These are phyloP conservation scores for Zasmidium citrigriseum DNA, from an alignment of 2,329 filamentous ascomycete genomes.

Conservation along the genomic window DNA sequence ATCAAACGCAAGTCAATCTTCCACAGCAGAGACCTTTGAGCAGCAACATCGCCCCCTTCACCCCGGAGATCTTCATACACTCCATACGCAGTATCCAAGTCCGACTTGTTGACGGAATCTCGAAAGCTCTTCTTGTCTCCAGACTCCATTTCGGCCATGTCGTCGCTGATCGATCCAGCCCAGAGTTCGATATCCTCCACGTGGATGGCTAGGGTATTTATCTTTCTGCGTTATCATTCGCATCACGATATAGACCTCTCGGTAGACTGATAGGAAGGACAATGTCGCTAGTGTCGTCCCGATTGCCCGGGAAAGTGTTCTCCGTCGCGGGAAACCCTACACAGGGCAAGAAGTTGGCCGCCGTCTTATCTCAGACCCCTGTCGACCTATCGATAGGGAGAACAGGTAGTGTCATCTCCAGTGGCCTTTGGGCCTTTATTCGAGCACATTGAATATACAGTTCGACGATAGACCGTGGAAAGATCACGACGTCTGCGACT, in stretches of 20 bases:
- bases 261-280: background rate
- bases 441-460: background rate
- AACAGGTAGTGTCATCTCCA: too few relatives aligned
- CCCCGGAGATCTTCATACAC: background rate
- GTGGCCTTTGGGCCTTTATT: too few relatives aligned
- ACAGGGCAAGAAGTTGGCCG: slow-evolving; percentile 1
- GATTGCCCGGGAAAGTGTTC: slow-evolving; percentile 1
- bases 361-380: background rate
- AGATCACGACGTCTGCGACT: background rate
- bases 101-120: background rate
- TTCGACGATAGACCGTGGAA: too few relatives aligned
- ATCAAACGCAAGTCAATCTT: slow-evolving; percentile 21
- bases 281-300: background rate
- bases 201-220: background rate
- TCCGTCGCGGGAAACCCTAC: slow-evolving; percentile 1
- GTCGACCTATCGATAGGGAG: slow-evolving; percentile 5
- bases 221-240: background rate
- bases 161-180: background rate
- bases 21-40: slow-evolving; percentile 35
- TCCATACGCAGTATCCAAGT: slow-evolving; percentile 4
- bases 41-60: background rate
- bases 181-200: background rate
- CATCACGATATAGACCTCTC: background rate
- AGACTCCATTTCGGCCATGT: background rate
- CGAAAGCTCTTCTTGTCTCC: background rate